Base-by-base conservation (phyloP, 352 stramenopile species). In the Globisporangium apiculatum region DNA sequence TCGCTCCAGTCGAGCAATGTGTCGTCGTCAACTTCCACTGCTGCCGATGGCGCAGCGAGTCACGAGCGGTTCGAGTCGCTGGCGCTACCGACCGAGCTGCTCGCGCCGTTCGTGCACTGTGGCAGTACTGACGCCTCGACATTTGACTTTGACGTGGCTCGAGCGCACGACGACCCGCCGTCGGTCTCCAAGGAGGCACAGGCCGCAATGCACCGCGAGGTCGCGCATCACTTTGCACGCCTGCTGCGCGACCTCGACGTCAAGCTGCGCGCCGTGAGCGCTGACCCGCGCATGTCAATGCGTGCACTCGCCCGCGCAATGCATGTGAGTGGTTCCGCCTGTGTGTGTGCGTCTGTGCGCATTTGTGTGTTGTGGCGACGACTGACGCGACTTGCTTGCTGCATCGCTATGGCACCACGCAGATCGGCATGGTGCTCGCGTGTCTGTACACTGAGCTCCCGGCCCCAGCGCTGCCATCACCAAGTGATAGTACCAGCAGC, bases 341-440 rank as follows among this genome's bases (percentile, higher is more conserved):
- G 11, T 8, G 11, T 43, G 11, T 43, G 11, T 43, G 11, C 7
- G 11, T 43, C 7, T 43, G 11, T 8, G 11, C 40, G 40, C 7
- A 8, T 42, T 36, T 11, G 8, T 51, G 17, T 41, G 31, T 49
- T 14, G 46, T 11, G 47, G 36, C 12, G n/a, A 17, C 46, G 36
- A 14, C 17, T 41, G 10, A 40, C 12, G 40, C 51, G 31, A 18
- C 1, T 24, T 5, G 12, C 45, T 31, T 15, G n/a, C 14, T 49
- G 17, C 45, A 31, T 31, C 24, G 24, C 2, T 31, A 2, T 31
- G 24, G 2, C 24, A 31, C 24, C 11, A 49, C 45, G 8, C 45
- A 86, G 68, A 64, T 87, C 63, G 68, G 67, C 6, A 40, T 80
- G 36, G 55, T 79, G 53, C 51, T 80, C 37, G 57, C 68, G 14